A percentile compares a stretch with the other conserved stretches of the same genome.
Conservation (phyloP, 176 grass and related monocot species). For the Oryza rufipogon region DNA sequence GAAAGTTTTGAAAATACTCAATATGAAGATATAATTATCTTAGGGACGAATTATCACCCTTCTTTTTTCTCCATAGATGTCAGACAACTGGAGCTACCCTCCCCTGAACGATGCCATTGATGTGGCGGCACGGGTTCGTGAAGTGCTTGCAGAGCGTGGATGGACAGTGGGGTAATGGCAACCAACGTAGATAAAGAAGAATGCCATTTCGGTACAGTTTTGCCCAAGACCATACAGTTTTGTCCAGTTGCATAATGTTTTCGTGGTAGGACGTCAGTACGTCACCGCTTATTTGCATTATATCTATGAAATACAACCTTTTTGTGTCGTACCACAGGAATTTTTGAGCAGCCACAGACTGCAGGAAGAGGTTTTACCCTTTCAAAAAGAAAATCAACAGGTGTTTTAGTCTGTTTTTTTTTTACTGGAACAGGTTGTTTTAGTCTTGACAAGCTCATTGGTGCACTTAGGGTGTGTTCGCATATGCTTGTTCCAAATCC, state of each 20-base stretch:
- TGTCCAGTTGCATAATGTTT: not conserved
- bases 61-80: conserved; percentile 59
- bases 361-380: not conserved
- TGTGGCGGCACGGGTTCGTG: conserved; percentile 57
- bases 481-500: too few species aligned
- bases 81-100: conserved; percentile 85
- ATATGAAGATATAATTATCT: conserved; percentile 14
- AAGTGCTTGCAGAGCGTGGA: conserved; percentile 65
- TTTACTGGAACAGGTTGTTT: not conserved
- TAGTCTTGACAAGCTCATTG: not conserved
- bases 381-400: not conserved
- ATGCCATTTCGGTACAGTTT: not conserved
- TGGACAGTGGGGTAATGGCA: conserved; percentile 60
- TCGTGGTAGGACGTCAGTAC: not conserved
- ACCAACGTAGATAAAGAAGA: not conserved
- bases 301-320: not conserved
- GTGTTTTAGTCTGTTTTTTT: not conserved
- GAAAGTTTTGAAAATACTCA: not conserved
- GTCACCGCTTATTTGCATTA: not conserved
- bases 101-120: conserved; percentile 75
- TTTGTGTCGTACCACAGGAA: not conserved
- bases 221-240: not conserved
- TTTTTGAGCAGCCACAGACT: conserved; percentile 12
- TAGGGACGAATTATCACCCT: conserved; percentile 4
- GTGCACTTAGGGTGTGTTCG: not conserved